A percentile compares a stretch with the other conserved stretches of the same genome.
These are phyloP conservation scores for Picochlorum sp. DNA, from an alignment of 139 green algal genomes.

Conservation along the genomic window DNA sequence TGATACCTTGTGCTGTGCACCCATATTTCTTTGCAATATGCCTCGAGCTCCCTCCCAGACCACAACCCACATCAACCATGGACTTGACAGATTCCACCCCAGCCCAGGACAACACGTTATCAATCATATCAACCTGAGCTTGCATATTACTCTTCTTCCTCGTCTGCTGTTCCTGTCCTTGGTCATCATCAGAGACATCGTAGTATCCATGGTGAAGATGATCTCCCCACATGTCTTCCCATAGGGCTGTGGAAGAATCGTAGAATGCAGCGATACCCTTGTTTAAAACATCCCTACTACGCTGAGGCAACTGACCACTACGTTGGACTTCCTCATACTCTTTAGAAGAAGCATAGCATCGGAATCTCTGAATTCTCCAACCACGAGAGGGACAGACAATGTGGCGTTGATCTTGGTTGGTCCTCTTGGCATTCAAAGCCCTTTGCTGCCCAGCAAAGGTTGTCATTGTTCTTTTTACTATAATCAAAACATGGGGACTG, in stretches of 20 bases:
- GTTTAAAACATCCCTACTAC: constrained; percentile 48
- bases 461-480: no score
- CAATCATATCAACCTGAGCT: constrained; percentile 95
- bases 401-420: no score
- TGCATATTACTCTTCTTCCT: constrained; percentile 46
- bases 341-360: no score
- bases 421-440: no score
- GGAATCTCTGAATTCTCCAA: no score
- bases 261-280: constrained; percentile 93
- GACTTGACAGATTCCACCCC: constrained; percentile 30
- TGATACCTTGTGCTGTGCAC: constrained; percentile 67
- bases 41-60: constrained; percentile 79
- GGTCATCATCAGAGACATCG: background rate
- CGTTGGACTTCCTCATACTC: no score
- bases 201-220: constrained; percentile 98
- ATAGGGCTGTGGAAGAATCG: constrained; percentile 79
- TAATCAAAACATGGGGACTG: no score
- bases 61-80: constrained; percentile 94
- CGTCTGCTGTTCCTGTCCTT: no score
- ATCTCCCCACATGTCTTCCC: constrained; percentile 84
- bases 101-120: constrained; percentile 73
- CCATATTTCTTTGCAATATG: constrained; percentile 75
- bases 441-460: no score
- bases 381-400: no score
- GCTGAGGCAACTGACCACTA: no score